Evolutionary conservation across 805 yeast genomes (phyloP).

Genomic region (Ogataea philodendri): DNA sequence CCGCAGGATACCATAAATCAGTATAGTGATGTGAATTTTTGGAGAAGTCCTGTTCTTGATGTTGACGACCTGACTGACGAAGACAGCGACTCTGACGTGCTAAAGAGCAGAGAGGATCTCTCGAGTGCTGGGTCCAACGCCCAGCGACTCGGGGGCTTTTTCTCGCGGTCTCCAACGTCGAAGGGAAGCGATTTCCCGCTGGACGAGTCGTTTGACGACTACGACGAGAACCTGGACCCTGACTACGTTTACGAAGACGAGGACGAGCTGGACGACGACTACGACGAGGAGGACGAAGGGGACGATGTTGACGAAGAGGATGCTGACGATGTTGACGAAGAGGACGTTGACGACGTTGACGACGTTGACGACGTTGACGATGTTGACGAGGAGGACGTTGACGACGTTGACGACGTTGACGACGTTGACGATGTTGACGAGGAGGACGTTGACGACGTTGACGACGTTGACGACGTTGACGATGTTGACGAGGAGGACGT

Average conservation of each 20-base stretch:
- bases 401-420: conserved; percentile 30
- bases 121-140: conserved; percentile 14
- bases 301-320: conserved; percentile 19
- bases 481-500: conserved; percentile 28
- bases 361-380: conserved; percentile 36
- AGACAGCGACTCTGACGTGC: conserved; percentile 30
- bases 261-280: conserved; percentile 27
- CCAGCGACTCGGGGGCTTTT: conserved; percentile 21
- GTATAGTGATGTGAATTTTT: conserved; percentile 84
- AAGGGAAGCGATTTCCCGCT: conserved; percentile 22
- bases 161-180: conserved; percentile 21
- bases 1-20: conserved; percentile 48
- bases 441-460: conserved; percentile 31
- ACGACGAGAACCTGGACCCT: conserved; percentile 33
- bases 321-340: conserved; percentile 25
- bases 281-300: conserved; percentile 29
- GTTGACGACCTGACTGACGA: conserved; percentile 58
- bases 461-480: conserved; percentile 23
- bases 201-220: conserved; percentile 31
- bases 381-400: conserved; percentile 33
- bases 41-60: conserved; percentile 80
- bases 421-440: too few relatives aligned
- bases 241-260: conserved; percentile 34
- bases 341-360: conserved; percentile 32
- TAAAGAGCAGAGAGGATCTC: conserved; percentile 1